Percentiles rank a stretch among this genome's conserved stretches.
These are phyloP conservation scores for Diaporthe sp. DNA, from an alignment of 2,329 filamentous ascomycete genomes.

Conservation along the genomic window DNA sequence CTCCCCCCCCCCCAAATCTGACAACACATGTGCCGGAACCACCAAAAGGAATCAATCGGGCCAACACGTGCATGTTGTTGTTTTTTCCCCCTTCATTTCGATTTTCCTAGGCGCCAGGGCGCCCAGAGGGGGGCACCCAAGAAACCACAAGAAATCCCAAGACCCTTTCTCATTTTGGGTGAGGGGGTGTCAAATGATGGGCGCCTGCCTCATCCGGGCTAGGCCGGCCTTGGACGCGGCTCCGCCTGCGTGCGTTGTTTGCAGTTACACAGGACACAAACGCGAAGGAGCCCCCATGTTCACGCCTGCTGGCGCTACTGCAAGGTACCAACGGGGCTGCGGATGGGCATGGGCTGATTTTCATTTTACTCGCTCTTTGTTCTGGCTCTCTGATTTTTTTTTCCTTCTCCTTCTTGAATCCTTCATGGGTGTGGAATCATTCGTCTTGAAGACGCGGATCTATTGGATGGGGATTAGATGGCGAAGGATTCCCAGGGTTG, in stretches of 20 bases:
- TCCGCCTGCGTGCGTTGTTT: neutral
- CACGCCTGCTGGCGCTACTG: neutral
- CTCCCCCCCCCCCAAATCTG: neutral
- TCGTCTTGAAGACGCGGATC: too few relatives aligned
- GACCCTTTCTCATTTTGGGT: constrained; percentile 19
- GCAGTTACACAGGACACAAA: neutral
- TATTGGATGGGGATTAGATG: too few relatives aligned
- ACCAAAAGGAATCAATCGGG: neutral
- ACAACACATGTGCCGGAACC: neutral
- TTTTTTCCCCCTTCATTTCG: neutral
- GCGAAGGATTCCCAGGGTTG: too few relatives aligned
- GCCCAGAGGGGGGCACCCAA: neutral
- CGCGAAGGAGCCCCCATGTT: neutral
- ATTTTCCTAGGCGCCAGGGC: neutral
- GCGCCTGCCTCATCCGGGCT: constrained; percentile 15
- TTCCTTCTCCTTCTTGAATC: neutral
- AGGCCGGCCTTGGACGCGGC: neutral
- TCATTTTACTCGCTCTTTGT: neutral
- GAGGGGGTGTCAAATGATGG: neutral
- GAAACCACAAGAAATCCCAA: neutral
- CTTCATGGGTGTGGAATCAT: neutral
- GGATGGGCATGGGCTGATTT: neutral
- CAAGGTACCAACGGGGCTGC: neutral
- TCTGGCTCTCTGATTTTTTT: too few relatives aligned
- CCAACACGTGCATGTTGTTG: neutral